Evolutionary conservation across 331 rosid genomes (phyloP).

Genomic region (Phaseolus coccineus): DNA sequence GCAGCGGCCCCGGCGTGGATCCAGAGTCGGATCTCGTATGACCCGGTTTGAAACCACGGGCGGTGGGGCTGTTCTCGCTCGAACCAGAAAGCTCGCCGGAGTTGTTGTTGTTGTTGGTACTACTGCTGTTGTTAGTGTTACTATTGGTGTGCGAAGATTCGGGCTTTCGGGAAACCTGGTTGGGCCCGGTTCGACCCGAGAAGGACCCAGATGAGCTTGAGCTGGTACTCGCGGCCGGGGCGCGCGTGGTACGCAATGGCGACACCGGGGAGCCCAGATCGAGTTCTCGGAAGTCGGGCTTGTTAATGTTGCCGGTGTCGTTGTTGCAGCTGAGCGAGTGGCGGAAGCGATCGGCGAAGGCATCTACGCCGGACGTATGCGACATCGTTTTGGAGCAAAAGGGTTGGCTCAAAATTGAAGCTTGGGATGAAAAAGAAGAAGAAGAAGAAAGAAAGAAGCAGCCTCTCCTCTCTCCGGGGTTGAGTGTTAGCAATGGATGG

Average conservation of each 20-base stretch:
- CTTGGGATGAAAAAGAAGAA: neutral
- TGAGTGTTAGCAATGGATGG: constrained; percentile 52
- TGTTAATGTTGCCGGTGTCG: constrained; percentile 54
- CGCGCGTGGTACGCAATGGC: constrained; percentile 71
- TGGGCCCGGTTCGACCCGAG: constrained; percentile 66
- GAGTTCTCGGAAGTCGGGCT: constrained; percentile 92
- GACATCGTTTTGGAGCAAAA: constrained; percentile 61
- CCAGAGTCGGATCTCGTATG: constrained; percentile 77
- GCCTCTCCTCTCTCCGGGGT: constrained; percentile 22
- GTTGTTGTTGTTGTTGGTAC: constrained; percentile 55
- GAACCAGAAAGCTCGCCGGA: constrained; percentile 96
- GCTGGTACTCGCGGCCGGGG: constrained; percentile 71
- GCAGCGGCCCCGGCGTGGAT: constrained; percentile 46
- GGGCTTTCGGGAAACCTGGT: constrained; percentile 56
- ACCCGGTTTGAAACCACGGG: constrained; percentile 56
- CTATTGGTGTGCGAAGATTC: constrained; percentile 54
- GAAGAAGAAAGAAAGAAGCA: neutral
- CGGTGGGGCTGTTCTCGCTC: constrained; percentile 82
- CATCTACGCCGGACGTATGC: constrained; percentile 61
- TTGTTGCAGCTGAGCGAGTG: constrained; percentile 67
- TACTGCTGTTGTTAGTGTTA: constrained; percentile 44
- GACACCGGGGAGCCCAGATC: constrained; percentile 98
- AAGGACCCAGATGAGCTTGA: constrained; percentile 94
- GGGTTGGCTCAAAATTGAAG: constrained; percentile 27
- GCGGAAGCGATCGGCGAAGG: constrained; percentile 66